phyloP scores from a whole-genome alignment of 2,329 filamentous ascomycete species.

The Kalaharituber pfeilii region DNA sequence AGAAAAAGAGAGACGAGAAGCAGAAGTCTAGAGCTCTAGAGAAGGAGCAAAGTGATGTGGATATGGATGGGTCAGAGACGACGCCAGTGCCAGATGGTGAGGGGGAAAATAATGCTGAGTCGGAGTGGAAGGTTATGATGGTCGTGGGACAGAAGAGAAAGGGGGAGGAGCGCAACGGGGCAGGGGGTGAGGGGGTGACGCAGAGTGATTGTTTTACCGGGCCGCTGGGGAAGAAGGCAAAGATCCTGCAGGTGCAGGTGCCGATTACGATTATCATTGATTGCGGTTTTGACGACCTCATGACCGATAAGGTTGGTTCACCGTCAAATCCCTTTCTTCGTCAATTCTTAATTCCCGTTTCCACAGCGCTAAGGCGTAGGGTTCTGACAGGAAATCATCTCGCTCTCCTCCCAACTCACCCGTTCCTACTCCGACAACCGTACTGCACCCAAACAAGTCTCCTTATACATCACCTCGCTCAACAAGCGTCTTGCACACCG shows the following conservation, averaged over 20 bases:
- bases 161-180: constrained; percentile 12
- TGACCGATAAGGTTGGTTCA: constrained; percentile 52
- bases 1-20: constrained; percentile 32
- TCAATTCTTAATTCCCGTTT: background rate
- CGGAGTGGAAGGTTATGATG: constrained; percentile 3
- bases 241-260: constrained; percentile 35
- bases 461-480: constrained; percentile 65
- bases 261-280: constrained; percentile 73
- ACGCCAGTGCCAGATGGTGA: constrained; percentile 25
- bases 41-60: no score
- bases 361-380: background rate
- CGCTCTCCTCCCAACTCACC: constrained; percentile 67
- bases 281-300: constrained; percentile 79
- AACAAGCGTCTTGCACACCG: constrained; percentile 55
- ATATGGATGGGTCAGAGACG: constrained; percentile 22
- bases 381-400: constrained; percentile 48
- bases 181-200: constrained; percentile 4
- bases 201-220: background rate
- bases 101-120: no score
- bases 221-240: constrained; percentile 2
- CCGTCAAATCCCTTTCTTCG: background rate
- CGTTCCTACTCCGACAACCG: constrained; percentile 79
- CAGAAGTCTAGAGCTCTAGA: no score
- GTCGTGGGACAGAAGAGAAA: constrained; percentile 14
- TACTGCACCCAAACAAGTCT: constrained; percentile 46